These are phyloP conservation scores for Dactylis glomerata DNA, from an alignment of 176 grass and related monocot species.

Conservation along the genomic window DNA sequence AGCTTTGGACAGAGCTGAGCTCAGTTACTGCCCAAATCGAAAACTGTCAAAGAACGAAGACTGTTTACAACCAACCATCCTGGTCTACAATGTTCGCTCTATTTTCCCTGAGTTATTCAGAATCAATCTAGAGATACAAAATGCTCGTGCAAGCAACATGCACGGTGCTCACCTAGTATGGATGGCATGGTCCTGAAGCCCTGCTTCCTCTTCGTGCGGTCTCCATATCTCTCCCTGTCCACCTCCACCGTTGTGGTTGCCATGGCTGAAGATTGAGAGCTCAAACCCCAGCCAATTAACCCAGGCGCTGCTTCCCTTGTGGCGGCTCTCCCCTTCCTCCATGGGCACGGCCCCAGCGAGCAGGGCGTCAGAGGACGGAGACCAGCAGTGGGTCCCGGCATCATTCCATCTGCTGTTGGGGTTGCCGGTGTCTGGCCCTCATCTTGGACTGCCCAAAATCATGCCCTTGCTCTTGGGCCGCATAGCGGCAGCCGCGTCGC, in stretches of 20 bases:
- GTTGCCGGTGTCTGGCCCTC: too few species aligned
- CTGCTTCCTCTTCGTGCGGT: constrained; percentile 33
- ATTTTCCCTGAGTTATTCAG: not conserved
- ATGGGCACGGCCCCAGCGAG: too few species aligned
- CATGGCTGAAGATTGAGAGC: not conserved
- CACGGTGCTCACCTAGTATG: constrained; percentile 49
- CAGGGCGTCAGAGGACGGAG: too few species aligned
- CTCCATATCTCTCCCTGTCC: not conserved
- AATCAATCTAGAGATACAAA: not conserved
- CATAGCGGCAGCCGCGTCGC: too few species aligned
- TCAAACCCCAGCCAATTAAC: not conserved
- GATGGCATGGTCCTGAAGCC: constrained; percentile 76
- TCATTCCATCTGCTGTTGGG: too few species aligned
- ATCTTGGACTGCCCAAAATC: too few species aligned
- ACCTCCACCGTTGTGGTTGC: not conserved
- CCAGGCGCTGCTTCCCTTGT: not conserved
- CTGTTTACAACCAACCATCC: not conserved
- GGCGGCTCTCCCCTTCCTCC: too few species aligned
- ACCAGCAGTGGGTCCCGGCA: too few species aligned
- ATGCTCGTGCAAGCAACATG: not conserved
- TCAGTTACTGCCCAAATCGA: not conserved
- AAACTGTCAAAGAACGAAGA: not conserved
- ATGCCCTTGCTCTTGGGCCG: too few species aligned
- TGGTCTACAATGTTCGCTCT: not conserved
- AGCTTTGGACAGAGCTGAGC: not conserved